These are phyloP conservation scores for Phytophthora pisi DNA, from an alignment of 352 stramenopile genomes.

Conservation along the genomic window DNA sequence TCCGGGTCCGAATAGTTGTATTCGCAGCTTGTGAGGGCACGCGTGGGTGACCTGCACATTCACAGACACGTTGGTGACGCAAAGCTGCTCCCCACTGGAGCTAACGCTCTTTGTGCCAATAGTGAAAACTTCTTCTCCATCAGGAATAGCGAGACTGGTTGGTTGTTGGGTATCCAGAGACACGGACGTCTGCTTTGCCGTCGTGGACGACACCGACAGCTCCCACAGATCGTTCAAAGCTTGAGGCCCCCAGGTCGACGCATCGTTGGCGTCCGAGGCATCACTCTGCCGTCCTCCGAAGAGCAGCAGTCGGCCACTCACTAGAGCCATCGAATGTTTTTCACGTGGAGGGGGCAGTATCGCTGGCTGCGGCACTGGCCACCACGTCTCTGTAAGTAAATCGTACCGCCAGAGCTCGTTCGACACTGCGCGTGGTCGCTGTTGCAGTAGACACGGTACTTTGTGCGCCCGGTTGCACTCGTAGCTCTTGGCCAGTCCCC, in stretches of 20 bases:
- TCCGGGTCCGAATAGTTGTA: conserved; percentile 68
- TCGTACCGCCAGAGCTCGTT: conserved; percentile 82
- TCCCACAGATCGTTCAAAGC: conserved; percentile 72
- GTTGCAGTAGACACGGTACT: conserved; percentile 39
- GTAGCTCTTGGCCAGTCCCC: conserved; percentile 62
- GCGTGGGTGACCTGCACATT: conserved; percentile 59
- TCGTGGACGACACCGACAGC: conserved; percentile 56
- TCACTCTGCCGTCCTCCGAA: conserved; percentile 58
- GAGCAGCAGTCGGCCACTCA: conserved; percentile 55
- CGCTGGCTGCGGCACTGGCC: conserved; percentile 34
- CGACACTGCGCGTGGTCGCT: conserved; percentile 35
- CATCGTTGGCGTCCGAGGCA: conserved; percentile 14
- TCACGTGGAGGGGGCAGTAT: conserved; percentile 45
- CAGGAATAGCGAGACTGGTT: conserved; percentile 42
- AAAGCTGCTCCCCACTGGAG: conserved; percentile 42
- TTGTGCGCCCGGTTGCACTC: conserved; percentile 58
- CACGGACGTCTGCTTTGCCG: conserved; percentile 30
- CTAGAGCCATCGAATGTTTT: conserved; percentile 61
- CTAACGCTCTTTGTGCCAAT: conserved; percentile 43
- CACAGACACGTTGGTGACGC: conserved; percentile 52
- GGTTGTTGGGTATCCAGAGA: conserved; percentile 48
- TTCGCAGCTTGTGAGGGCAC: conserved; percentile 54
- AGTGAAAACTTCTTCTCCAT: conserved; percentile 58
- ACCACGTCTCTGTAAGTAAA: conserved; percentile 53
- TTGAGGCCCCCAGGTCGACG: conserved; percentile 31